These are phyloP conservation scores for Talaromyces thailandensis DNA, from an alignment of 495 filamentous ascomycete genomes.

Conservation along the genomic window DNA sequence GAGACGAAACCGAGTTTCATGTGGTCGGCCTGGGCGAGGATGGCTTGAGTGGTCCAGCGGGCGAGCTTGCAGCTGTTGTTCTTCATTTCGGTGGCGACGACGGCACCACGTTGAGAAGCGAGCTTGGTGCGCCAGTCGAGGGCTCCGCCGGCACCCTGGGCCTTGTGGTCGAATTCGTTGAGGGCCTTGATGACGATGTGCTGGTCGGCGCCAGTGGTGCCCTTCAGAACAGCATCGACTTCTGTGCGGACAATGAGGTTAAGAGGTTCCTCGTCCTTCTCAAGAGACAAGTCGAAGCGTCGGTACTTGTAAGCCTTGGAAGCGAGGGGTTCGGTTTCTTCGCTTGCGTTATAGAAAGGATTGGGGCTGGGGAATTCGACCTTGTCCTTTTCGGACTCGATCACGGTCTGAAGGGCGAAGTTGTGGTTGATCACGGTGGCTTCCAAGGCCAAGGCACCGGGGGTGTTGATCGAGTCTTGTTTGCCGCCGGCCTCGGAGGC, in stretches of 20 bases:
- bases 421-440: constrained; percentile 99
- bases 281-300: constrained; percentile 87
- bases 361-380: constrained; percentile 79
- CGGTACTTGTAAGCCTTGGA: constrained; percentile 98
- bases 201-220: constrained; percentile 79
- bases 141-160: constrained; percentile 86
- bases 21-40: constrained; percentile 86
- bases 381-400: constrained; percentile 68
- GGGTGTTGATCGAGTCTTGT: constrained; percentile 91
- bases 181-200: constrained; percentile 88
- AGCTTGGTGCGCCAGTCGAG: constrained; percentile 95
- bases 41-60: constrained; percentile 91
- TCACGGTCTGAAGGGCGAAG: constrained; percentile 88
- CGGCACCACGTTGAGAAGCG: constrained; percentile 83
- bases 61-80: constrained; percentile 98
- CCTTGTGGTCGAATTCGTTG: constrained; percentile 98
- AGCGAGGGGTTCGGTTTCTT: constrained; percentile 86
- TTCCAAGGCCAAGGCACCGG: constrained; percentile 81
- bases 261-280: constrained; percentile 82
- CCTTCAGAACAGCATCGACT: constrained; percentile 91
- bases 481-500: constrained; percentile 67
- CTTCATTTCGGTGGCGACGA: constrained; percentile 99
- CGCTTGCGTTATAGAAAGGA: constrained; percentile 91
- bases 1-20: constrained; percentile 99
- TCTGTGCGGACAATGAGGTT: constrained; percentile 93